Base-by-base conservation (phyloP, 345 rosid species). In the Corymbia maculata region DNA sequence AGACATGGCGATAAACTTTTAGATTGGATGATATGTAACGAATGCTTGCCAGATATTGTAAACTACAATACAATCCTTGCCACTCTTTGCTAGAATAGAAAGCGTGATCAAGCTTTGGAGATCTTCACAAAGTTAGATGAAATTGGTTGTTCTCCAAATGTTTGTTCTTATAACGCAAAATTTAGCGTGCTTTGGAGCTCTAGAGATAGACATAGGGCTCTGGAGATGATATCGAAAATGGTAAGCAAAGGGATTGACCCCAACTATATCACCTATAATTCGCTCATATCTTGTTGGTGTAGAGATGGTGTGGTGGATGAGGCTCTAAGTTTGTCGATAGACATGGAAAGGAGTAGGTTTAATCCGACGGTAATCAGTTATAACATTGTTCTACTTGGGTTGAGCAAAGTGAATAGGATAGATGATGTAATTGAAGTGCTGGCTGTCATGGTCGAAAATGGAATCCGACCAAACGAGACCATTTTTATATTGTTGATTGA, bases 271-370 rank as follows among this genome's bases (percentile, higher is more conserved):
- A 97, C 98, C 17, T 95, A 95, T 86, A 94, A 96, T 91, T 93
- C 98, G 6, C 93, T 97, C 52, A 93, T 97, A 79, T 96, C 98
- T 2, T 95, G 99, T 88, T 87, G 95, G 88, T 96, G 99, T 89
- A 92, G 96, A 90, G 97, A 97, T 85, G 97, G 97, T 44, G 91
- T 95, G 97, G 96, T 94, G 44, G 93, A 93, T 86, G 97, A 96
- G 90, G 97, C 96, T 24, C 90, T 94, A 9, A 95, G 90, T 85
- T 51, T 97, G 88, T 91, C 95, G 84, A 90, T 92, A 42, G 98
- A 96, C 91, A 95, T 95, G 98, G 94, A 93, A n/a, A 91, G 89
- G 47, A 90, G 94, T 42, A 92, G 92, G 90, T 91, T 94, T 86
- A 91, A 51, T 87, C 98, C 98, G 3, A 93, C 91, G 2, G 96